Evolutionary conservation across 805 yeast genomes (phyloP).

Genomic region (Clavispora fructus): DNA sequence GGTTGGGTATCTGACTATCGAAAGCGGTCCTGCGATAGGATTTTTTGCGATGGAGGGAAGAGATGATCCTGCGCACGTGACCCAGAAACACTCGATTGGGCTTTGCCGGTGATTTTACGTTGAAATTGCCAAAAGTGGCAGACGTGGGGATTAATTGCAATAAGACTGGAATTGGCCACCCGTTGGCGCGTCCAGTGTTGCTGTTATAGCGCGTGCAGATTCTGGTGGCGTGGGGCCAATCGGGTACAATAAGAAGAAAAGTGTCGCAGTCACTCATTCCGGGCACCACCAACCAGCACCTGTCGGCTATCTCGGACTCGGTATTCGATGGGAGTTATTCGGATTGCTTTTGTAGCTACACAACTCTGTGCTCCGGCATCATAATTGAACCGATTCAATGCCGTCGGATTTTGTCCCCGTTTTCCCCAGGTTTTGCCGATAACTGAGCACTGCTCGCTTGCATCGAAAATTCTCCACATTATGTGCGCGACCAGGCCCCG

Average conservation of each 20-base stretch:
- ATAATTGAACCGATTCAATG: no score
- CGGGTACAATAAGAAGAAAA: neutral
- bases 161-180: no score
- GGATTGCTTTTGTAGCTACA: no score
- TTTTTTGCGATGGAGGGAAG: neutral
- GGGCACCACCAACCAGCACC: neutral
- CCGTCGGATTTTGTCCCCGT: neutral
- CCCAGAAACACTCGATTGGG: neutral
- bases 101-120: neutral
- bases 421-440: neutral
- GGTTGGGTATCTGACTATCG: slow-evolving; percentile 1
- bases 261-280: neutral
- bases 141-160: no score
- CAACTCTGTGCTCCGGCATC: no score
- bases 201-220: neutral
- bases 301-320: no score
- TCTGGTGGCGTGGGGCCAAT: neutral
- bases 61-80: slow-evolving; percentile 3
- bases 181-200: neutral
- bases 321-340: no score
- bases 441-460: neutral
- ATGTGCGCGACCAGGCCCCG: neutral
- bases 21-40: neutral
- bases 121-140: no score
- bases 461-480: neutral